Evolutionary conservation across 2,329 filamentous ascomycete species (phyloP), one percentile per base, ranked within the genome.

Genomic region (Waltergamsia citrina): DNA sequence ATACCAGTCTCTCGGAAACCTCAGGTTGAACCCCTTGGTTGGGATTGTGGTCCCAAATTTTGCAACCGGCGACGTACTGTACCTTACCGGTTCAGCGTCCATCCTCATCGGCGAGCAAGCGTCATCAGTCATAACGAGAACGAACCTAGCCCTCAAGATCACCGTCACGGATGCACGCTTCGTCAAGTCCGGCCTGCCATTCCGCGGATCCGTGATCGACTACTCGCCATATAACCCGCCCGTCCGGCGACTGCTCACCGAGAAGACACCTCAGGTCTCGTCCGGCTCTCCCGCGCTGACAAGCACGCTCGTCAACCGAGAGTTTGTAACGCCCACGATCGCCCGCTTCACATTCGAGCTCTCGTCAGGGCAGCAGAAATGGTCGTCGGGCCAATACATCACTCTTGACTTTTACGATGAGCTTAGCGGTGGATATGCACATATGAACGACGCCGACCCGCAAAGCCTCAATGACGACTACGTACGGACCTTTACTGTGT

Each of bases 391-490:
- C 0, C 84, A 93, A 48, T 85, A 92, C 55, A 71, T 84, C 14
- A 86, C 83, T 2, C 56, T 94, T 3, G 78, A 83, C 39, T 87
- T 93, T 47, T 63, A 68, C 10, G 53, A 65, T 0, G 78, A 88
- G 45, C 60, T 94, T 2, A 75, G 82, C 41, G 54, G 66, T 9
- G 86, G 86, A 1, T 94, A 86, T 54, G 74, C 69, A 32, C 87
- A 94, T 51, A 94, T 94, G 86, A 67, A 77, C 3, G 79, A 93
- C 41, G 75, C 82, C 37, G 85, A 93, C 43, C 86, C 86, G 5
- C 69, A 69, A 42, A 83, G 77, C 44, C 53, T 94, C 12, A 94
- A 94, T 46, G 86, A 94, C 50, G 85, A 94, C 50, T 88, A 76
- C 41, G 65, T 92, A 5, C 67, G 86, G 19, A 93, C 85, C 0